Percentiles rank a stretch among this genome's conserved stretches.
phyloP scores from a whole-genome alignment of 805 yeast species.

The Cyberlindnera suaveolens region DNA sequence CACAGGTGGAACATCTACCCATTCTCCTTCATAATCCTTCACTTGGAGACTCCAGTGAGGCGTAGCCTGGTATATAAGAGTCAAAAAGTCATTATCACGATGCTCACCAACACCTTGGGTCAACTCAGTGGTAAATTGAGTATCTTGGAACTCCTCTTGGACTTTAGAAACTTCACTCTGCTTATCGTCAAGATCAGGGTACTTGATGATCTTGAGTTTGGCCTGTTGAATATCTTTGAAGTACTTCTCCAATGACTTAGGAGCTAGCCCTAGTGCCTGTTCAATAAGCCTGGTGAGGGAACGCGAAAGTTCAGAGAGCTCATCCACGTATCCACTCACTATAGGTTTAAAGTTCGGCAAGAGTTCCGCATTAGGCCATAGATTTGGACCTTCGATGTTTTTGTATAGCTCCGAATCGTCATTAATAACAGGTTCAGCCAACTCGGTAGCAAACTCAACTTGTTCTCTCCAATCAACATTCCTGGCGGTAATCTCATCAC shows the following conservation, averaged over 20 bases:
- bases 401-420: conserved; percentile 29
- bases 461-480: conserved; percentile 47
- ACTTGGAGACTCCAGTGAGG: conserved; percentile 39
- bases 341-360: conserved; percentile 31
- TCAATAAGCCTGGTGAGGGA: conserved; percentile 41
- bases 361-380: conserved; percentile 33
- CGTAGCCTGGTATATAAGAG: conserved; percentile 54
- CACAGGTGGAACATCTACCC: conserved; percentile 39
- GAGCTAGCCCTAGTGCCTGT: conserved; percentile 47
- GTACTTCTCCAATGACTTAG: conserved; percentile 38
- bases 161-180: conserved; percentile 26
- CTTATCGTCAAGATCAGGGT: conserved; percentile 29
- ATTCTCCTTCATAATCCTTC: conserved; percentile 40
- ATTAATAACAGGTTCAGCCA: conserved; percentile 30
- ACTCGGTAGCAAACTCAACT: conserved; percentile 44
- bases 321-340: conserved; percentile 32
- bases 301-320: conserved; percentile 39
- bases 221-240: conserved; percentile 41
- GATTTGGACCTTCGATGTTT: conserved; percentile 42
- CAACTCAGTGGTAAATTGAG: conserved; percentile 31
- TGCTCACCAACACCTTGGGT: conserved; percentile 39
- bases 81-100: conserved; percentile 57
- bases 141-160: conserved; percentile 36
- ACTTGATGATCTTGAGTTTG: conserved; percentile 38
- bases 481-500: conserved; percentile 40